A percentile compares a stretch with the other conserved stretches of the same genome.
phyloP scores from a whole-genome alignment of 495 filamentous ascomycete species.

The Penicillium ucsense region DNA sequence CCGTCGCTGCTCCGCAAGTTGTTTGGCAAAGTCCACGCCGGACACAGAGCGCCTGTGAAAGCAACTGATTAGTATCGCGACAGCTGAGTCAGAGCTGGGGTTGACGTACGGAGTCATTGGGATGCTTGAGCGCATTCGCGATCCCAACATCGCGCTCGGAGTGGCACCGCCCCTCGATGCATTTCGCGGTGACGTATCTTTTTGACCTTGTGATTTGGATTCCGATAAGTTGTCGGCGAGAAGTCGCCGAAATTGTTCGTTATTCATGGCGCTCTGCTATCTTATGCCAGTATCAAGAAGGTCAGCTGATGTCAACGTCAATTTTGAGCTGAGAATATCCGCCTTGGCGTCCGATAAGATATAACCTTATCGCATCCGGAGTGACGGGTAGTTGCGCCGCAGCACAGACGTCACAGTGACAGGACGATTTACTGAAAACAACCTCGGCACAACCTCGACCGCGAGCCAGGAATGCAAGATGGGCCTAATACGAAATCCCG shows the following conservation, averaged over 20 bases:
- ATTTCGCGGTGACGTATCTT: conserved; percentile 9
- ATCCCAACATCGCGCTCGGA: conserved; percentile 30
- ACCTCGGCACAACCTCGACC: no score
- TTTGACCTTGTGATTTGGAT: conserved; percentile 10
- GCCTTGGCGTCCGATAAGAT: conserved; percentile 13
- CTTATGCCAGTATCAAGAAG: neutral
- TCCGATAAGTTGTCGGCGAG: conserved; percentile 42
- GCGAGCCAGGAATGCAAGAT: no score
- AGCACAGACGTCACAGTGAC: no score
- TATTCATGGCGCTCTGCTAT: conserved; percentile 59
- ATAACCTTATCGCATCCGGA: conserved; percentile 1
- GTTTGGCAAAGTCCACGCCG: conserved; percentile 67
- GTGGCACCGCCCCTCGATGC: conserved; percentile 14
- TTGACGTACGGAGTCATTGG: conserved; percentile 72
- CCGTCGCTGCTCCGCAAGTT: conserved; percentile 68
- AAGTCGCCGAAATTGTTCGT: conserved; percentile 90
- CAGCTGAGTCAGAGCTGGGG: neutral
- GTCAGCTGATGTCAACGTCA: conserved; percentile 3
- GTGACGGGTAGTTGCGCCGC: neutral
- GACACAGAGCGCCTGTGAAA: conserved; percentile 54
- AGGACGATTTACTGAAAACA: no score
- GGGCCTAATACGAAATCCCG: no score
- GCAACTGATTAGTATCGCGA: conserved; percentile 10
- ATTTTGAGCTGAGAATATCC: conserved; percentile 6
- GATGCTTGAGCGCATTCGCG: conserved; percentile 61